These are phyloP conservation scores for Glebionis coronaria DNA, from an alignment of 129 eudicot genomes.

Conservation along the genomic window DNA sequence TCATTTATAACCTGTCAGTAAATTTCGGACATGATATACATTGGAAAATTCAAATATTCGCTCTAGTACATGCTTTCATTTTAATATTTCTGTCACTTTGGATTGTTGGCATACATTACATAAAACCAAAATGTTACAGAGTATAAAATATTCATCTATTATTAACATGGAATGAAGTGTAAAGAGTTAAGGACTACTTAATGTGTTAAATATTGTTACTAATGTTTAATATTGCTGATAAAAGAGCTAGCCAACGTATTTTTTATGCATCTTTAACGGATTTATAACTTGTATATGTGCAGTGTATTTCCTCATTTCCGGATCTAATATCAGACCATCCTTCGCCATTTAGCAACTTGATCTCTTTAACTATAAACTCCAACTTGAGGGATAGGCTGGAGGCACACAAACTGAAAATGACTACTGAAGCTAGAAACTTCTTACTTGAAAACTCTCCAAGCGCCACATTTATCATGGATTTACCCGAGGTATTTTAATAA, in stretches of 20 bases:
- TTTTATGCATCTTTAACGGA: background rate
- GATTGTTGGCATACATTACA: too few relatives aligned
- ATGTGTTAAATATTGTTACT: too few relatives aligned
- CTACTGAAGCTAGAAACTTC: slow-evolving; percentile 11
- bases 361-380: slow-evolving; percentile 7
- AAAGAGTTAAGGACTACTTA: too few relatives aligned
- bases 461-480: slow-evolving; percentile 10
- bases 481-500: background rate
- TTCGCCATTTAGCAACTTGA: slow-evolving; percentile 12
- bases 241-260: background rate
- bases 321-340: slow-evolving; percentile 13
- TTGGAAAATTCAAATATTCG: too few relatives aligned
- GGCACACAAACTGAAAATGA: background rate
- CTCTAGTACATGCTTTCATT: too few relatives aligned
- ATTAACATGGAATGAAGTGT: too few relatives aligned
- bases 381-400: background rate
- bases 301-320: slow-evolving; percentile 20
- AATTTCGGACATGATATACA: too few relatives aligned
- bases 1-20: background rate
- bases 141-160: too few relatives aligned
- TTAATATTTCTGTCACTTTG: too few relatives aligned
- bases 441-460: background rate
- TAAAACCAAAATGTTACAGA: too few relatives aligned
- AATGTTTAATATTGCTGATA: background rate
- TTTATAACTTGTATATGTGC: background rate